Conservation (phyloP, 228 moss, liverwort and hornwort genomes). For the Sphagnum magellanicum region DNA sequence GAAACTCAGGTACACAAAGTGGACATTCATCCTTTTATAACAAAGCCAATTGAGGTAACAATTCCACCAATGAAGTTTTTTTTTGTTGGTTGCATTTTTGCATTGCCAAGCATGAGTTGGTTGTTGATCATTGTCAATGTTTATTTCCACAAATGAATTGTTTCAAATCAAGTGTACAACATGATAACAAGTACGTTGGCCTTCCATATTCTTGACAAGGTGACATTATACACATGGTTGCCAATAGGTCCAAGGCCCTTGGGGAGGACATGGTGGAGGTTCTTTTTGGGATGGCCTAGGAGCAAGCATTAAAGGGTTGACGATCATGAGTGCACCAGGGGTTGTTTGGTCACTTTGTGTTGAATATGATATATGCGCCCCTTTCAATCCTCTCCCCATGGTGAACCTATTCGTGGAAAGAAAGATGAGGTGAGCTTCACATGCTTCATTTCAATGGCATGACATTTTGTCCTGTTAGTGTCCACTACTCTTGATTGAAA, state of each 20-base stretch:
- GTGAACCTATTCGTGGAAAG: not conserved
- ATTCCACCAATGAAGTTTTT: no score
- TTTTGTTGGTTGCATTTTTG: no score
- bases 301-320: conserved; percentile 12
- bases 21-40: no score
- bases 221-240: not conserved
- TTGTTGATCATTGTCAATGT: no score
- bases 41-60: no score
- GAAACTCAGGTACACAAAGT: no score
- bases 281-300: conserved; percentile 12
- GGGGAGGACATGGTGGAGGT: conserved; percentile 12
- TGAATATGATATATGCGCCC: conserved; percentile 5
- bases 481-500: not conserved
- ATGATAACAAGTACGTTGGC: no score
- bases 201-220: no score
- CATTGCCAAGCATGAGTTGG: no score
- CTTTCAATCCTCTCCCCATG: conserved; percentile 1
- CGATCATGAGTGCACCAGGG: not conserved
- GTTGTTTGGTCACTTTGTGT: conserved; percentile 1
- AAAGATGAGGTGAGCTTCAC: not conserved
- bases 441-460: not conserved
- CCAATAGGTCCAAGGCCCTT: conserved; percentile 19
- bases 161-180: no score
- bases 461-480: not conserved
- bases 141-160: no score